Evolutionary conservation across 2,329 filamentous ascomycete species (phyloP).

Genomic region (Trichoderma koningiopsis): DNA sequence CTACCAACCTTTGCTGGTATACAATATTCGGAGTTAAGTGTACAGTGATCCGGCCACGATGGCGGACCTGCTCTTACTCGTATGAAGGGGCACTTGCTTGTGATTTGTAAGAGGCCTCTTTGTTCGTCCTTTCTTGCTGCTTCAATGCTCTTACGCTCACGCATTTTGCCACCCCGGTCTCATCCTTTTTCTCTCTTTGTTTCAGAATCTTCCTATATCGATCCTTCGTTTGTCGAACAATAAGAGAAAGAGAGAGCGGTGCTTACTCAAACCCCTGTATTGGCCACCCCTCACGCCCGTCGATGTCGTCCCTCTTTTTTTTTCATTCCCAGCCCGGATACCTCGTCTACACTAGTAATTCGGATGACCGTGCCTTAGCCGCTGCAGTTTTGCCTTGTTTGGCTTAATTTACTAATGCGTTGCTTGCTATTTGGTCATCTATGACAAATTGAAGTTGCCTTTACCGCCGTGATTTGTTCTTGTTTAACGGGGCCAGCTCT

Average conservation of each 20-base stretch:
- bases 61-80: background rate
- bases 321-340: too few species aligned
- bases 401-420: background rate
- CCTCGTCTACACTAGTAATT: background rate
- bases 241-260: background rate
- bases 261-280: background rate
- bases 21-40: background rate
- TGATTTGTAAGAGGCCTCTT: constrained; percentile 3
- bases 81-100: background rate
- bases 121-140: background rate
- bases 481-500: background rate
- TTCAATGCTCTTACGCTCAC: background rate
- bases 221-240: background rate
- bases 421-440: background rate
- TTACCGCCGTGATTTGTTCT: background rate
- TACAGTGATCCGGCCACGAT: background rate
- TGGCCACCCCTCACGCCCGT: background rate
- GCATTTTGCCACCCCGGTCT: background rate
- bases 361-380: background rate
- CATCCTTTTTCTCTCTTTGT: background rate
- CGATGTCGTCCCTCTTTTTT: background rate
- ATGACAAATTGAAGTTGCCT: background rate
- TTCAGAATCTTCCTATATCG: background rate
- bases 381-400: background rate
- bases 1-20: background rate